Base-by-base conservation (phyloP, 2,329 filamentous ascomycete species). In the Dothidotthia symphoricarpi region DNA sequence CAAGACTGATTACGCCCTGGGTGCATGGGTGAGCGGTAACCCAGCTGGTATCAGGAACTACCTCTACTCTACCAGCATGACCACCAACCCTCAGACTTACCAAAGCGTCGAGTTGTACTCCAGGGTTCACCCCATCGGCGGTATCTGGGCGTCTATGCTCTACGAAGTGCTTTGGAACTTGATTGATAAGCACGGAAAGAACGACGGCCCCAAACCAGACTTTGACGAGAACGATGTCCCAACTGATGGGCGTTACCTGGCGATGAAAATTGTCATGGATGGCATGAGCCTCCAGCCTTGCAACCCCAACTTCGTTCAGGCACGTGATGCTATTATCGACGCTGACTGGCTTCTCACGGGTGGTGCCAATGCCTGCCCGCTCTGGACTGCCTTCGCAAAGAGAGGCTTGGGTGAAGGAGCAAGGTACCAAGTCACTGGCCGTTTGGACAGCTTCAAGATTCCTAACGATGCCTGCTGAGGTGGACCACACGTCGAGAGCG, bases 161-260 rank as follows among this genome's bases (percentile, higher is more conserved):
- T 79, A 79, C 57, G 77, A 80, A 50, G 66, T 80, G 10, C 57
- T 79, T 39, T 80, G 77, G 77, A 78, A 77, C 59, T 51, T 80
- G 24, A 75, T 80, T 40, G 76, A 77, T 34, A 75, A 75, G 63
- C 59, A 77, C 43, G 77, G 77, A 38, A 75, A 75, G 61, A 76
- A 70, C 28, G 64, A 70, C 30, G 63, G 43, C 1, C 60, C 59
- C 7, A 49, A 58, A 12, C 76, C 77, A 0, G 56, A 59, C 1
- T 72, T 78, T 33, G 50, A 61, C 33, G 50, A 60, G 9, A 63
- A 66, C 7, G 72, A 74, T 3, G 67, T 77, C 1, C 76, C 77
- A 3, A 73, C 66, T 0, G 75, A 79, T 39, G 77, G 77, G 14
- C 72, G 71, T 41, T 78, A 70, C 49, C 62, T 78, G 12, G 51